phyloP scores from a whole-genome alignment of 1,139 yeast species.

The Diutina mesorugosa region DNA sequence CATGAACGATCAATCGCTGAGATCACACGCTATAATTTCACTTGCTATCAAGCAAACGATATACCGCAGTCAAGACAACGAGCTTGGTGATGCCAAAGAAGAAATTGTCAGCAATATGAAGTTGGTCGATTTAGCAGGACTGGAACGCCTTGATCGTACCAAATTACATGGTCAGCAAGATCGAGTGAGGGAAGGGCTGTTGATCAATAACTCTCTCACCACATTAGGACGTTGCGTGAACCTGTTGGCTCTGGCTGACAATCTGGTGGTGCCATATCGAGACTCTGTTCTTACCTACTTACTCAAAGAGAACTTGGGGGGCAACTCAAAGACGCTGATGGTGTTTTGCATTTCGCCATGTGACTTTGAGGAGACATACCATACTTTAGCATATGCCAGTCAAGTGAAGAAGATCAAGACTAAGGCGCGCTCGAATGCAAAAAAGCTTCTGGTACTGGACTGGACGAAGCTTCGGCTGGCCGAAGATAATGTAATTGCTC shows the following conservation, averaged over 20 bases:
- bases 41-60: constrained; percentile 46
- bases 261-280: constrained; percentile 51
- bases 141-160: constrained; percentile 54
- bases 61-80: constrained; percentile 9
- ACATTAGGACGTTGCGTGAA: constrained; percentile 68
- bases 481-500: neutral
- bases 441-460: neutral
- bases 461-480: neutral
- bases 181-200: constrained; percentile 60
- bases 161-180: constrained; percentile 51
- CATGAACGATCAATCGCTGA: constrained; percentile 56
- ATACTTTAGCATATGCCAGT: constrained; percentile 64
- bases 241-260: constrained; percentile 30
- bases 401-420: constrained; percentile 62
- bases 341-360: constrained; percentile 66
- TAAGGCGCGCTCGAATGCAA: constrained; percentile 4
- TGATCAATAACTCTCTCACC: constrained; percentile 63
- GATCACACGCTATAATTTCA: constrained; percentile 73
- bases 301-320: constrained; percentile 59
- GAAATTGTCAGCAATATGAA: constrained; percentile 46
- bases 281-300: constrained; percentile 66
- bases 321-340: constrained; percentile 68
- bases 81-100: constrained; percentile 40
- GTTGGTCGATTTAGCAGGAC: constrained; percentile 73
- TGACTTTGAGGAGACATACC: constrained; percentile 61